Evolutionary conservation across 139 green algal species (phyloP), one percentile per base, ranked within the genome.

Genomic region (Protoeuglena noctilucae): DNA sequence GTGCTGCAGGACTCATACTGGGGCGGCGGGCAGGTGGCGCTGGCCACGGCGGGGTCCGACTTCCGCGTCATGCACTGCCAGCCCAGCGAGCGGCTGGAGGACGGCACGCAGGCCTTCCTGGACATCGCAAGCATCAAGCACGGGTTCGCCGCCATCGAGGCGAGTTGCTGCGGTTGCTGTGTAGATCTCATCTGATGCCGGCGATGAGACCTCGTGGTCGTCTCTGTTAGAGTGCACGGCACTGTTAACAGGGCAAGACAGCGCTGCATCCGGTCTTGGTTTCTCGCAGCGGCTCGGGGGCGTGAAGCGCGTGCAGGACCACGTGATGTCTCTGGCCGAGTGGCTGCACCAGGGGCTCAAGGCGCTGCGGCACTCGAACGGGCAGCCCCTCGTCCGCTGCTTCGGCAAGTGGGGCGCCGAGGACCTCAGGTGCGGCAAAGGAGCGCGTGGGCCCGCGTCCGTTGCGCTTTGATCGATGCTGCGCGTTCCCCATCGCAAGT

Each of bases 91-190:
- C 57, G 64, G 28, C 68, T 86, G 26, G 79, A 87, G 55, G 78
- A 87, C 47, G 80, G 79, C 53, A 87, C 78, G 3, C 67, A 84
- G 24, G 54, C 61, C 48, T 88, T 88, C 61, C 70, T 87, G 21
- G 74, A 79, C 71, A 77, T 89, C 67, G 61, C 79, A 26, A 54
- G 64, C 4, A 55, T 88, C 4, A 67, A 70, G 54, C 72, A 87
- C 28, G 76, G 76, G 25, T 74, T 89, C 24, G 62, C 58, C 25
- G 60, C 67, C 24, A 58, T 84, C 7, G 40, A 69, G 1, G n/a
- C n/a, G n/a, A n/a, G n/a, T n/a, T n/a, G n/a, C n/a, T n/a, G n/a
- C n/a, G n/a, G n/a, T n/a, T n/a, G n/a, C n/a, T n/a, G n/a, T n/a
- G n/a, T n/a, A n/a, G n/a, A n/a, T n/a, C n/a, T n/a, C n/a, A n/a